Evolutionary conservation across 805 yeast species (phyloP), one percentile per base, ranked within the genome.

Genomic region (Starmerella khaoyaiensis): DNA sequence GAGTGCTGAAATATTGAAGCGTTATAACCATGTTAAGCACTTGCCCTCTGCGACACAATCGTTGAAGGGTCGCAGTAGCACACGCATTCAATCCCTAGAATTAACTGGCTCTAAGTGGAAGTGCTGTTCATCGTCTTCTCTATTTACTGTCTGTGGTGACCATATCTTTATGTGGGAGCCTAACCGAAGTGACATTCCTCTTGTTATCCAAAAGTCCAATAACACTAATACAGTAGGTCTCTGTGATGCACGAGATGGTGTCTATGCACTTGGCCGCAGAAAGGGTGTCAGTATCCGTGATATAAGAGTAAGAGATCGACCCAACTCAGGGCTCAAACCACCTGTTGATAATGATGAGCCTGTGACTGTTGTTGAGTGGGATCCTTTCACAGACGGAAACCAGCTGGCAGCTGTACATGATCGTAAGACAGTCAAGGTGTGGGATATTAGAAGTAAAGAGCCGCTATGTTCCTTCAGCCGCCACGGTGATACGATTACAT

Each of bases 241-340:
- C 21, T 66, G 70, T 28, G 53, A 65, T 4, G 48, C 58, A 33
- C 55, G 69, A 30, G 65, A 64, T 47, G 72, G 75, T 18, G 58
- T 76, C 17, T 50, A 76, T 37, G 78, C 83, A 0, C 58, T 78
- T 2, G 74, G 79, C 41, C 65, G 67, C 18, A 40, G 50, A n/a
- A 74, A 74, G 52, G 94, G 94, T 2, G 67, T 82, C 8, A 75
- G 90, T 0, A 57, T 83, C 27, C 67, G 74, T 44, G 95, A 83
- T 56, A 57, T 80, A 45, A 64, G 93, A 46, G 64, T 67, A 4
- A 61, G 65, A 5, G 62, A 61, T 22, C 36, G 46, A 8, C 36
- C 35, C 17, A 59, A 67, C 4, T 53, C 65, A 3, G 62, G 65
- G 15, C 61, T 69, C 40, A 61, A 66, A 21, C 74, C 76, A 3